These are phyloP conservation scores for Aphanocladium album DNA, from an alignment of 2,329 filamentous ascomycete genomes.

Conservation along the genomic window DNA sequence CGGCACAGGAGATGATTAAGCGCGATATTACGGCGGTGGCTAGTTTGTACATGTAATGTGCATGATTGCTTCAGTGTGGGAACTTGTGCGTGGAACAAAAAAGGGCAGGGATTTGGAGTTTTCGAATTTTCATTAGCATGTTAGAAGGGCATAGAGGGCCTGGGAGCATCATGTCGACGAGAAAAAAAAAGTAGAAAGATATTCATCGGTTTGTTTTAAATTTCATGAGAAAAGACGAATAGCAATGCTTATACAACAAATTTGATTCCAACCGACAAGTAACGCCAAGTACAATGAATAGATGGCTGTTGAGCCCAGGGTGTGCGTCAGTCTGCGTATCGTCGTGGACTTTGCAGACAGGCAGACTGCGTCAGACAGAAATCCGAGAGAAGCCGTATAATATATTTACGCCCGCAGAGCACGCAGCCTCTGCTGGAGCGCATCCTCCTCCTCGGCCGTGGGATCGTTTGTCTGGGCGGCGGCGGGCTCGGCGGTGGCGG, in stretches of 20 bases:
- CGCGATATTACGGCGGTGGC: conserved; percentile 89
- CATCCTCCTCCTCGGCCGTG: conserved; percentile 74
- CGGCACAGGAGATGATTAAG: conserved; percentile 96
- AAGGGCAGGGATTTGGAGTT: not conserved
- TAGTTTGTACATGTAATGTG: conserved; percentile 71
- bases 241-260: not conserved
- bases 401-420: conserved; percentile 45
- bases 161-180: not conserved
- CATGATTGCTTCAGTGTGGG: too few species aligned
- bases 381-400: too few species aligned
- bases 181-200: not conserved
- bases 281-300: conserved; percentile 9
- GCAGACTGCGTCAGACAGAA: too few species aligned
- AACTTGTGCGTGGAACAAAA: too few species aligned
- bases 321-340: not conserved
- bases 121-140: not conserved
- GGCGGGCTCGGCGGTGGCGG: conserved; percentile 52
- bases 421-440: conserved; percentile 57
- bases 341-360: too few species aligned
- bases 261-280: conserved; percentile 1
- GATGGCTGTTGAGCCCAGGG: not conserved
- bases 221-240: not conserved
- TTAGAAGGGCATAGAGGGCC: not conserved
- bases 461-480: conserved; percentile 59
- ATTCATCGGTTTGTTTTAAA: not conserved